These are phyloP conservation scores for Colletotrichum plurivorum DNA, from an alignment of 2,329 filamentous ascomycete genomes.

Conservation along the genomic window DNA sequence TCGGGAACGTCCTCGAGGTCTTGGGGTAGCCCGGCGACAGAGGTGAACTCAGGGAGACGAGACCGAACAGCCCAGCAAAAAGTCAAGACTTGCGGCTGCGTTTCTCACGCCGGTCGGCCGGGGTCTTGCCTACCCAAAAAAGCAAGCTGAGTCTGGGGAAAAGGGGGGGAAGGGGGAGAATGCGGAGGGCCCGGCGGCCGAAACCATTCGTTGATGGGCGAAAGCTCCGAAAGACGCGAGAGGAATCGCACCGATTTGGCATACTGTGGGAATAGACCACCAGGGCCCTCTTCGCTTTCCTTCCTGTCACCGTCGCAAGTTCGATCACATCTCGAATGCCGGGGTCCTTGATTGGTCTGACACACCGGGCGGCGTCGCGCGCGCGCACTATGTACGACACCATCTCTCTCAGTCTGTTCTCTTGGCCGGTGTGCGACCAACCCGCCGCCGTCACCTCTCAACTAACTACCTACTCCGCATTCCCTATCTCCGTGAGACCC, in stretches of 20 bases:
- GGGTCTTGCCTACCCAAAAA: neutral
- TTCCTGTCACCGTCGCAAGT: neutral
- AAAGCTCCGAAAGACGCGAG: constrained; percentile 13
- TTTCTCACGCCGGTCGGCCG: neutral
- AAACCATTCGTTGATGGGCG: constrained; percentile 13
- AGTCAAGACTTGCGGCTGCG: neutral
- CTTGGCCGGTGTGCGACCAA: constrained; percentile 21
- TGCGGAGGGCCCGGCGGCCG: constrained; percentile 29
- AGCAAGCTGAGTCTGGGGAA: constrained; percentile 26
- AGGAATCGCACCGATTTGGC: constrained; percentile 39
- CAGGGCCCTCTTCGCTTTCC: neutral
- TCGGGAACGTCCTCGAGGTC: neutral
- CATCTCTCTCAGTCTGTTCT: too few relatives aligned
- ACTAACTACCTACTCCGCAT: constrained; percentile 14
- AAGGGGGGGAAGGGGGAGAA: neutral
- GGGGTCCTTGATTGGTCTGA: constrained; percentile 20
- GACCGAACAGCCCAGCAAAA: neutral
- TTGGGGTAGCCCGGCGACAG: constrained; percentile 1
- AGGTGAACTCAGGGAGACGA: neutral
- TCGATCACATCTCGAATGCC: constrained; percentile 15
- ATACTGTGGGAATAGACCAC: neutral
- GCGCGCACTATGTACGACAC: too few relatives aligned
- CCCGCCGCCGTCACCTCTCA: too few relatives aligned
- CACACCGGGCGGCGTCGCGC: constrained; percentile 23
- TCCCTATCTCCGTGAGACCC: constrained; percentile 1